phyloP scores from a whole-genome alignment of 108 stramenopile species.

The Cyclotella atomus region DNA sequence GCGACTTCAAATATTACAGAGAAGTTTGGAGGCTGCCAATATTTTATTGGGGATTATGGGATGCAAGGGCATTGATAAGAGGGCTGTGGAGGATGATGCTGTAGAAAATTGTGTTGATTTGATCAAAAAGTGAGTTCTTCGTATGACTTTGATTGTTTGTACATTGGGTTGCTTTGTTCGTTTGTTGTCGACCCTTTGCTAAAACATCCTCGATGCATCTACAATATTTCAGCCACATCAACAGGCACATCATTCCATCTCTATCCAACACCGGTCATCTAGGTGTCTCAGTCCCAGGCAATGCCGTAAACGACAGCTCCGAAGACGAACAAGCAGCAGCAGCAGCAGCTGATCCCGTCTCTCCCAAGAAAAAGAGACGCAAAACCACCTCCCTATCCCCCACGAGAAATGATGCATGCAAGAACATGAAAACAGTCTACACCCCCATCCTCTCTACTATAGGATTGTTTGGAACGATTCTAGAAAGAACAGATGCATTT shows the following conservation, averaged over 20 bases:
- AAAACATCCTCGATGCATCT: background rate
- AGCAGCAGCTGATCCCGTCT: constrained; percentile 8
- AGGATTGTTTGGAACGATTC: constrained; percentile 54
- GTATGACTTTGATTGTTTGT: no score
- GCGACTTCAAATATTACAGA: constrained; percentile 41
- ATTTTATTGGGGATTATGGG: constrained; percentile 82
- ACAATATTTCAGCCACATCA: constrained; percentile 37
- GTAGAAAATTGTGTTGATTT: constrained; percentile 80
- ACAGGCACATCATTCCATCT: constrained; percentile 75
- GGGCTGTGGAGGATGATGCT: constrained; percentile 84
- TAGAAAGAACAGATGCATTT: constrained; percentile 71
- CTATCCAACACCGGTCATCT: constrained; percentile 75
- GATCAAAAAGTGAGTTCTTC: constrained; percentile 63
- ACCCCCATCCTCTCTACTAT: constrained; percentile 62
- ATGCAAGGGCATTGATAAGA: constrained; percentile 73
- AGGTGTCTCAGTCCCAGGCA: constrained; percentile 26
- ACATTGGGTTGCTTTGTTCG: background rate
- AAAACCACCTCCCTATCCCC: constrained; percentile 26
- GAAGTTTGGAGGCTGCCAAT: constrained; percentile 74
- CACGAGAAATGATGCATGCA: constrained; percentile 34
- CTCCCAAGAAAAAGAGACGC: constrained; percentile 29
- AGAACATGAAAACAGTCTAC: constrained; percentile 73
- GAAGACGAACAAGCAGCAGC: constrained; percentile 40
- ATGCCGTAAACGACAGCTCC: constrained; percentile 6
- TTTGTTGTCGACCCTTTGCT: background rate